Evolutionary conservation across 1,284 basidiomycete species (phyloP).

Genomic region (Nidula niveotomentosa): DNA sequence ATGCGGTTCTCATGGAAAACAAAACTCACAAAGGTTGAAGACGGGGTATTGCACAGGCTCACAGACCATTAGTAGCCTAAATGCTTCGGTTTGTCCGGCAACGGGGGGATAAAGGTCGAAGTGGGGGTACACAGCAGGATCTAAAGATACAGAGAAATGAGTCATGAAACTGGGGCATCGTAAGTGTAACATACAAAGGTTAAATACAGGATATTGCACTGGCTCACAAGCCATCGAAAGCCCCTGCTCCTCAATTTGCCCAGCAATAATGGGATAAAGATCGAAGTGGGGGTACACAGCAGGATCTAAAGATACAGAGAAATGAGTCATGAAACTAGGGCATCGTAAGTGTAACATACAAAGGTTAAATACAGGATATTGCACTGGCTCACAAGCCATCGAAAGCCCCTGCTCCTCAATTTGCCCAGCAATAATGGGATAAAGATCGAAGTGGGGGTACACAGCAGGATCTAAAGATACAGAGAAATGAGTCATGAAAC

Average conservation of each 20-base stretch:
- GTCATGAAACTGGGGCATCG: neutral
- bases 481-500: neutral
- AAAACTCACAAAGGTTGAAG: constrained; percentile 29
- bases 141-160: constrained; percentile 9
- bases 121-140: constrained; percentile 23
- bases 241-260: neutral
- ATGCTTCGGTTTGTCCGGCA: neutral
- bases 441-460: constrained; percentile 20
- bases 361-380: constrained; percentile 19
- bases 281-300: constrained; percentile 21
- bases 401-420: neutral
- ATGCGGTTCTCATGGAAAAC: neutral
- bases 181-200: constrained; percentile 18
- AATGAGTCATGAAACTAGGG: neutral
- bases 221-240: too few species aligned
- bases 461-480: constrained; percentile 24
- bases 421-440: constrained; percentile 10
- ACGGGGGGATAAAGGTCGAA: constrained; percentile 25
- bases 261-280: constrained; percentile 16
- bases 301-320: constrained; percentile 19
- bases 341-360: constrained; percentile 16
- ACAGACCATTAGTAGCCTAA: too few species aligned
- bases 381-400: too few species aligned
- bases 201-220: constrained; percentile 15
- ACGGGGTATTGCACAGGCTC: constrained; percentile 18